These are phyloP conservation scores for Ceratocystis diversiconidia DNA, from an alignment of 2,329 filamentous ascomycete species.

Conservation along the genomic window DNA sequence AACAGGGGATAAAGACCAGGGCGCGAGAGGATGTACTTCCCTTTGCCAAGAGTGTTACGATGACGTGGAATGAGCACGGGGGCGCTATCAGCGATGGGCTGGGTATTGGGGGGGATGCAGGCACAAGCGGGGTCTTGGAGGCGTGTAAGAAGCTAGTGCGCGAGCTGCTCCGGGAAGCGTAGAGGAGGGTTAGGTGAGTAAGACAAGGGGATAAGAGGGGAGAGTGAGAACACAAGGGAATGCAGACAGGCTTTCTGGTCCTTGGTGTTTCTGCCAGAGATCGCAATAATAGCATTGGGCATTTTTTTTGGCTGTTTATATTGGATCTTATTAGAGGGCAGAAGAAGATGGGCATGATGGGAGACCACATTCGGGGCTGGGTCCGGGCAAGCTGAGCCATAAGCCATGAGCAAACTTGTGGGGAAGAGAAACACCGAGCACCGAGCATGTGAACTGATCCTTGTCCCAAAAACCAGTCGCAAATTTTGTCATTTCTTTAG, in stretches of 20 bases:
- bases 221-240: not conserved
- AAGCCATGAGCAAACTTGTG: not conserved
- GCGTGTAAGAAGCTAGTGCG: slow-evolving; percentile 8
- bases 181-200: not conserved
- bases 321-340: too few relatives aligned
- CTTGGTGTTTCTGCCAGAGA: too few relatives aligned
- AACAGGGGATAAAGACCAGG: not conserved
- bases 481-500: too few relatives aligned
- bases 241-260: not conserved
- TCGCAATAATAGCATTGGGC: too few relatives aligned
- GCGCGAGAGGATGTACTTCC: not conserved
- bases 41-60: not conserved
- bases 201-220: not conserved
- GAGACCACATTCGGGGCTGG: not conserved
- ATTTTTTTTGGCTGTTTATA: too few relatives aligned
- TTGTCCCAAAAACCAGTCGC: not conserved
- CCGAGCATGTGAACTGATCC: too few relatives aligned
- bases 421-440: not conserved
- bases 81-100: not conserved
- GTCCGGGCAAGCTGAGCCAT: too few relatives aligned
- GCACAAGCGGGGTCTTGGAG: not conserved
- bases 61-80: not conserved
- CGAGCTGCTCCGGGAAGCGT: not conserved
- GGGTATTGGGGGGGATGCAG: not conserved
- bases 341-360: too few relatives aligned